Evolutionary conservation across 208 protist species (phyloP), one percentile per base, ranked within the genome.

Genomic region (Crithidia brevicula): DNA sequence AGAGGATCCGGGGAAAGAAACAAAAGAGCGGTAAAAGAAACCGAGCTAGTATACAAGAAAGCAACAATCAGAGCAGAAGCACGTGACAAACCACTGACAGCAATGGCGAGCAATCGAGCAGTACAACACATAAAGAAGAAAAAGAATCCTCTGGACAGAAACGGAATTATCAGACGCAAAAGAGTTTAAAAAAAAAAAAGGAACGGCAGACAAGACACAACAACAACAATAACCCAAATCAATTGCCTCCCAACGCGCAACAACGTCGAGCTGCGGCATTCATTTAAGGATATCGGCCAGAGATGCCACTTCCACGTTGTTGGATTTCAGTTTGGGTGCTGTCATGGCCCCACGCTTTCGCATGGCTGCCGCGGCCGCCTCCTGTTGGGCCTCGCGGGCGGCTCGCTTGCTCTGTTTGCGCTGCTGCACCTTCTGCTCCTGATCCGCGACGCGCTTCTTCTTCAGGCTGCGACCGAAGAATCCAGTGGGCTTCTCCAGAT

Each of bases 391-490:
- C 58, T 81, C 40, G 11, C 81, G 79, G 13, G 74, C 81, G 25
- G 63, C 61, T 22, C 78, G 76, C 67, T 89, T 90, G 18, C 67
- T 61, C 70, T 78, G 76, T 72, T 91, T 93, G 53, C 85, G 82
- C 22, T 67, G 70, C 38, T 67, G 58, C 50, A 47, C 71, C 61
- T 84, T 82, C 47, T 71, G 67, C 63, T 83, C 59, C 63, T 81
- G 66, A 45, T 82, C 78, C 74, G 82, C 77, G 13, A 65, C 75
- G 10, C 85, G 83, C 56, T 79, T 81, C 76, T 91, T 90, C 73
- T 86, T 88, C 42, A 74, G 63, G 53, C 91, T 96, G 51, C 81
- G 82, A 27, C 81, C 62, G 47, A 96, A 92, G 30, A 96, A 76
- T 4, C 82, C 74, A 0, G 77, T 77, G 13, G 71, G 58, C 54